phyloP scores from a whole-genome alignment of 257 asterid species.

The Scutellaria baicalensis region DNA sequence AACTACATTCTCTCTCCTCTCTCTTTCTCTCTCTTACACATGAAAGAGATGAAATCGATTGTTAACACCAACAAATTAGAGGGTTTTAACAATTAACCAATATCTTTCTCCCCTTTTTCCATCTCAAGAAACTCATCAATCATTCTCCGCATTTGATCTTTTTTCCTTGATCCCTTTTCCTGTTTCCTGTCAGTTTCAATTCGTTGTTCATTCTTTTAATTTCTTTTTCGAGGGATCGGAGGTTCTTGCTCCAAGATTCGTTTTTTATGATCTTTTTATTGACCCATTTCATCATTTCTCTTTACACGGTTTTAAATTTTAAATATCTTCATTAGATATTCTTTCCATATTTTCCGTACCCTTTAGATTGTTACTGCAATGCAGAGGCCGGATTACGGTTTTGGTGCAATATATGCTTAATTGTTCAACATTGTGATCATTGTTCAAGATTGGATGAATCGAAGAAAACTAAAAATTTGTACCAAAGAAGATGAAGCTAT shows the following conservation, averaged over 20 bases:
- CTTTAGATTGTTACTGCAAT: constrained; percentile 3
- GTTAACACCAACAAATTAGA: neutral
- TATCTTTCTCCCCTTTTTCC: neutral
- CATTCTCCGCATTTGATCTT: neutral
- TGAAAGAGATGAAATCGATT: constrained; percentile 6
- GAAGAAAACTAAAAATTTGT: neutral
- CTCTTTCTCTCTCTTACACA: constrained; percentile 9
- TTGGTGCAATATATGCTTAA: constrained; percentile 1
- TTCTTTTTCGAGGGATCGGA: constrained; percentile 12
- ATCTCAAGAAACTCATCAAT: constrained; percentile 8
- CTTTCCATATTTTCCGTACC: neutral
- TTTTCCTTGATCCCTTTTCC: neutral
- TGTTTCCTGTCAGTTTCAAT: constrained; percentile 7
- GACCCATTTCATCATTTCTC: constrained; percentile 5
- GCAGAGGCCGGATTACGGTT: constrained; percentile 13
- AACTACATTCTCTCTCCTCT: constrained; percentile 6
- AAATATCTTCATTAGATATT: neutral
- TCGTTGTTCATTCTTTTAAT: constrained; percentile 4
- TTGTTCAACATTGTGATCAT: constrained; percentile 8
- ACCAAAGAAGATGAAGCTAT: constrained; percentile 53
- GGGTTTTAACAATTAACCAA: constrained; percentile 20
- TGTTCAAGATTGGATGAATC: neutral
- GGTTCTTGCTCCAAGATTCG: constrained; percentile 20
- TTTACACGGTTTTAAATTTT: neutral
- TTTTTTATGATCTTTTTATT: constrained; percentile 8